Conservation (phyloP, 192 early-diverging fungal species). For the Coemansia sp. region DNA sequence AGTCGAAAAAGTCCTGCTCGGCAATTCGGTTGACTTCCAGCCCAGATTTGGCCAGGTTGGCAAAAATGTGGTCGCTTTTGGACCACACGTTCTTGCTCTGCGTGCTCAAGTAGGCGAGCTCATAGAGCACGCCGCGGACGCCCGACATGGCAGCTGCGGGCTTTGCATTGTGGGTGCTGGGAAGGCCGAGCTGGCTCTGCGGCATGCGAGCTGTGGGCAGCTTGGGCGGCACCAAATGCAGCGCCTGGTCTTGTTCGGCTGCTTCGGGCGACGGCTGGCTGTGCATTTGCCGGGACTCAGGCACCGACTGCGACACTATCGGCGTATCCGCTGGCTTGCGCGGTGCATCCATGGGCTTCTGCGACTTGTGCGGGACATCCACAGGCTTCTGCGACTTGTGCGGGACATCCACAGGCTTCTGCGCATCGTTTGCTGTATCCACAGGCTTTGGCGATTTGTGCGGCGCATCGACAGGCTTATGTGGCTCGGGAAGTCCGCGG, state of each 20-base stretch:
- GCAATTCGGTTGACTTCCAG: slow-evolving; percentile 54
- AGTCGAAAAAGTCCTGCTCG: slow-evolving; percentile 57
- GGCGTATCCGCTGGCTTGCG: neutral
- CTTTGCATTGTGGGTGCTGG: neutral
- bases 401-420: slow-evolving; percentile 5
- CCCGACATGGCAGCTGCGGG: slow-evolving; percentile 7
- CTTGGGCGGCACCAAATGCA: slow-evolving; percentile 8
- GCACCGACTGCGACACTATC: slow-evolving; percentile 18
- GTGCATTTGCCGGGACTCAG: neutral
- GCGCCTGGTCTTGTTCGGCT: neutral
- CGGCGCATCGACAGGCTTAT: neutral
- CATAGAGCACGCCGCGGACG: slow-evolving; percentile 43
- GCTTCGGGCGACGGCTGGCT: neutral
- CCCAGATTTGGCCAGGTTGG: slow-evolving; percentile 41
- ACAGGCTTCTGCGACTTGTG: slow-evolving; percentile 4
- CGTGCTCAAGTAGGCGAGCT: slow-evolving; percentile 54
- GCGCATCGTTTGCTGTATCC: slow-evolving; percentile 3
- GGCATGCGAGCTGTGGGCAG: slow-evolving; percentile 27
- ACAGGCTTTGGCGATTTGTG: neutral
- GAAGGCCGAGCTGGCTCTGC: slow-evolving; percentile 29
- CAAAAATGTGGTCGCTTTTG: slow-evolving; percentile 45
- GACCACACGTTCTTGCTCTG: slow-evolving; percentile 49
- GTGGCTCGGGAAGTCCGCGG: slow-evolving; percentile 16
- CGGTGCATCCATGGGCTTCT: slow-evolving; percentile 1
- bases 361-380: neutral